Evolutionary conservation across 2,329 filamentous ascomycete genomes (phyloP).

Genomic region (Ceratocystis harringtonii): DNA sequence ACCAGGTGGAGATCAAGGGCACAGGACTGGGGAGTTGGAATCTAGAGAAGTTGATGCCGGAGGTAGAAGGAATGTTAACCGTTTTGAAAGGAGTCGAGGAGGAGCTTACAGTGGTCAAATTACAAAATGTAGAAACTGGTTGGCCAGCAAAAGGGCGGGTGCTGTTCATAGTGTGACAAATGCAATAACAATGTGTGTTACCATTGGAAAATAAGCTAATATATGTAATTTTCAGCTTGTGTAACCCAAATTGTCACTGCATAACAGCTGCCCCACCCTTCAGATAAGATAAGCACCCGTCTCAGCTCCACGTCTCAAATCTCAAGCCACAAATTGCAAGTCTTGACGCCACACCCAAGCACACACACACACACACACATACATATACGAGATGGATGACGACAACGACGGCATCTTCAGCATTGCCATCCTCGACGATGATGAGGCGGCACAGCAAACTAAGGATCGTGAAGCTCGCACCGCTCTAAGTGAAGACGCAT

Average conservation of each 20-base stretch:
- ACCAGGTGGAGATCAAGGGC: slow-evolving; percentile 34
- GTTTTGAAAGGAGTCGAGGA: slow-evolving; percentile 20
- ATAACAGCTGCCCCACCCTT: background rate
- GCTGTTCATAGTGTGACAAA: slow-evolving; percentile 19
- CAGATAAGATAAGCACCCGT: slow-evolving; percentile 10
- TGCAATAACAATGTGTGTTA: background rate
- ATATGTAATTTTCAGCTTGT: background rate
- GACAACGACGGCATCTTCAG: slow-evolving; percentile 24
- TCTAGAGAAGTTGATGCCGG: slow-evolving; percentile 21
- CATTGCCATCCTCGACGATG: slow-evolving; percentile 25
- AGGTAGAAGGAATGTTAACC: slow-evolving; percentile 21
- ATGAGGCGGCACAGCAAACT: slow-evolving; percentile 21
- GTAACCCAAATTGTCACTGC: background rate
- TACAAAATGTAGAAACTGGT: slow-evolving; percentile 22
- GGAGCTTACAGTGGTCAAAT: slow-evolving; percentile 19
- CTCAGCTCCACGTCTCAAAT: no score
- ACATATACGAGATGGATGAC: slow-evolving; percentile 16
- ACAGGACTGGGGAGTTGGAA: slow-evolving; percentile 32
- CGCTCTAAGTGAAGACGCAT: slow-evolving; percentile 36
- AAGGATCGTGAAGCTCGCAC: slow-evolving; percentile 24
- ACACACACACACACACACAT: background rate
- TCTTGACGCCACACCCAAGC: no score
- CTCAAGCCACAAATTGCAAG: no score
- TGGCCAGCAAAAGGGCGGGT: slow-evolving; percentile 22
- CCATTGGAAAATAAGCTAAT: background rate